Percentiles rank a stretch among this genome's conserved stretches.
These are phyloP conservation scores for Cercospora citrullina DNA, from an alignment of 2,329 filamentous ascomycete genomes.

Conservation along the genomic window DNA sequence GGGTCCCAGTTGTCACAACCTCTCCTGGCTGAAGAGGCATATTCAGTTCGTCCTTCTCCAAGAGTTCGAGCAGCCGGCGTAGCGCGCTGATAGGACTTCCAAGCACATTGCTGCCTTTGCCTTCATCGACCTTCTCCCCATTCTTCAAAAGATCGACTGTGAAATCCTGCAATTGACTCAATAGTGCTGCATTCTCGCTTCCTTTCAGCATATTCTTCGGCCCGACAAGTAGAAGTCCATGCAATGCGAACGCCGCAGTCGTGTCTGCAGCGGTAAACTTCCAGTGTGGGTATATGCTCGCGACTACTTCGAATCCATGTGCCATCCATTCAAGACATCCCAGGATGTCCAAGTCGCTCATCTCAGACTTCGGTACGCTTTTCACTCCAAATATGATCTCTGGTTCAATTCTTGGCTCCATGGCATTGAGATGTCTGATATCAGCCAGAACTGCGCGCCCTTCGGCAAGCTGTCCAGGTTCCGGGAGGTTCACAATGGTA, in stretches of 20 bases:
- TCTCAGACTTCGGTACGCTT: conserved; percentile 12
- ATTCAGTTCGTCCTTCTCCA: conserved; percentile 28
- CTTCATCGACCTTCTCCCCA: conserved; percentile 22
- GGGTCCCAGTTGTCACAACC: conserved; percentile 27
- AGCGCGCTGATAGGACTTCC: conserved; percentile 28
- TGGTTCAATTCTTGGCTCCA: conserved; percentile 29
- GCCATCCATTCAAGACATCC: conserved; percentile 26
- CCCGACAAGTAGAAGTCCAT: conserved; percentile 28
- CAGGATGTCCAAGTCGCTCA: conserved; percentile 27
- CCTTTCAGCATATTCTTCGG: conserved; percentile 16
- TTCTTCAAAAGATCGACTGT: conserved; percentile 22
- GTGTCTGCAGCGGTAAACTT: conserved; percentile 29
- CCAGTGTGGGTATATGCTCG: conserved; percentile 28
- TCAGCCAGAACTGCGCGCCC: conserved; percentile 25
- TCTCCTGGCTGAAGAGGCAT: conserved; percentile 24
- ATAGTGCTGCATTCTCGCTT: conserved; percentile 13
- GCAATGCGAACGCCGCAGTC: conserved; percentile 27
- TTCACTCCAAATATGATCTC: conserved; percentile 28
- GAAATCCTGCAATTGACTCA: conserved; percentile 25
- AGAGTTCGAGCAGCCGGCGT: conserved; percentile 21
- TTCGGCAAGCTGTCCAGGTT: conserved; percentile 17
- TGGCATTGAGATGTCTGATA: conserved; percentile 24
- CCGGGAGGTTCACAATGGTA: conserved; percentile 26
- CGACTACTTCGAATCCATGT: conserved; percentile 27
- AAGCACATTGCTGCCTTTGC: conserved; percentile 24